phyloP scores from a whole-genome alignment of 129 eudicot species.

The Artemisia argyi region DNA sequence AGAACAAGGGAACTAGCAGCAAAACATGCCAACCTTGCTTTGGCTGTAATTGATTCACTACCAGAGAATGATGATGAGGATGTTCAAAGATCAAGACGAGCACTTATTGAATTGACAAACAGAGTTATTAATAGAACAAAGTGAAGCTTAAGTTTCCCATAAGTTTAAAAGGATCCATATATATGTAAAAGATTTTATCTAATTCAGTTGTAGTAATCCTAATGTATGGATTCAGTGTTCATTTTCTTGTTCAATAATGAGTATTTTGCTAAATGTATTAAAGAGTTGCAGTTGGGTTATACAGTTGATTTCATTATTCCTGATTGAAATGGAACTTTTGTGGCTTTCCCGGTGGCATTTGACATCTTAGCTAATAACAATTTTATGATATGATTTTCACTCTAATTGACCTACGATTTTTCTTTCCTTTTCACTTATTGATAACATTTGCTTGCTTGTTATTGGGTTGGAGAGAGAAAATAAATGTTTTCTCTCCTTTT shows the following conservation, averaged over 20 bases:
- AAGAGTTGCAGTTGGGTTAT: too few relatives aligned
- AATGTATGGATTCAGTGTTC: background rate
- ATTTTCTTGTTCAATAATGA: background rate
- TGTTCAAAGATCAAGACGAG: constrained; percentile 84
- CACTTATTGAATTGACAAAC: constrained; percentile 77
- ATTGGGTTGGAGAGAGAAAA: too few relatives aligned
- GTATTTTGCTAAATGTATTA: too few relatives aligned
- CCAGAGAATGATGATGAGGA: constrained; percentile 79
- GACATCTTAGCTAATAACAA: too few relatives aligned
- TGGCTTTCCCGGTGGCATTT: too few relatives aligned
- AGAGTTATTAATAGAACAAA: constrained; percentile 87
- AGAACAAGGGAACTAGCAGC: constrained; percentile 79
- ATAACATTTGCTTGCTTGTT: too few relatives aligned
- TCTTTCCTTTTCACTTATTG: too few relatives aligned
- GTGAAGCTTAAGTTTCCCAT: constrained; percentile 30
- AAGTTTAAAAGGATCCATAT: constrained; percentile 6
- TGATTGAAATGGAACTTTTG: too few relatives aligned
- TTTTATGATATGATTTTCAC: too few relatives aligned
- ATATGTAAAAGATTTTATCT: constrained; percentile 23
- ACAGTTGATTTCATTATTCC: too few relatives aligned
- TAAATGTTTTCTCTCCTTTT: too few relatives aligned
- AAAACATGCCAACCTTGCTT: constrained; percentile 84
- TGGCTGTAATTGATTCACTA: constrained; percentile 64
- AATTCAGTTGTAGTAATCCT: background rate
- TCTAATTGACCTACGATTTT: too few relatives aligned